Percentiles rank a stretch among this genome's conserved stretches.
Conservation (phyloP, 1,284 basidiomycete species). For the Rhodotorula sp. region DNA sequence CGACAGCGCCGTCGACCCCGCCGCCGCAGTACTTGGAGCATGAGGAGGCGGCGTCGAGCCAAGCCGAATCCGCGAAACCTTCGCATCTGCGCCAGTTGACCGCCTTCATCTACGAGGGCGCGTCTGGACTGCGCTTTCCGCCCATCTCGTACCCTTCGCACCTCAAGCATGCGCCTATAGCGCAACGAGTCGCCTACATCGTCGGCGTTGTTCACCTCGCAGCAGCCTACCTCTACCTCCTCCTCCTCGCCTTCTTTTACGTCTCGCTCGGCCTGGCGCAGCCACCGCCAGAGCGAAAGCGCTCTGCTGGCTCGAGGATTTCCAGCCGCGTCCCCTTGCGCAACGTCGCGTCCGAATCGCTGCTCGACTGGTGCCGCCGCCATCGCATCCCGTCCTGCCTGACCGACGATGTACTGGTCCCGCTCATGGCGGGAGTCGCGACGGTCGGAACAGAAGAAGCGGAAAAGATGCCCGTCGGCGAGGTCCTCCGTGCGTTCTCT, state of each 20-base stretch:
- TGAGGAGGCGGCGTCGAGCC: too few relatives aligned
- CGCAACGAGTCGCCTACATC: slow-evolving; percentile 45
- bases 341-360: slow-evolving; percentile 18
- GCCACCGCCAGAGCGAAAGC: not conserved
- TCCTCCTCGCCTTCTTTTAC: slow-evolving; percentile 58
- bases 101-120: slow-evolving; percentile 36
- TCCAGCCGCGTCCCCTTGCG: not conserved
- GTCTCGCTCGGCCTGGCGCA: slow-evolving; percentile 14
- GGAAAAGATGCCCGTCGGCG: slow-evolving; percentile 61
- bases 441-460: slow-evolving; percentile 61
- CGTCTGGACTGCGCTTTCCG: slow-evolving; percentile 29
- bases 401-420: slow-evolving; percentile 58
- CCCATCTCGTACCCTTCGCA: slow-evolving; percentile 27
- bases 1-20: slow-evolving; percentile 61
- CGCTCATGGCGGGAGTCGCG: slow-evolving; percentile 71
- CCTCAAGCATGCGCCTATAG: slow-evolving; percentile 3
- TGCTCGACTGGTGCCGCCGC: slow-evolving; percentile 13
- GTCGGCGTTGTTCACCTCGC: slow-evolving; percentile 54
- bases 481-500: slow-evolving; percentile 60
- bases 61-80: slow-evolving; percentile 14
- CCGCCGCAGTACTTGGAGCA: slow-evolving; percentile 1
- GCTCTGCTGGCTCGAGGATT: not conserved
- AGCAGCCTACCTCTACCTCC: slow-evolving; percentile 61
- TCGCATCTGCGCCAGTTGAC: slow-evolving; percentile 10
- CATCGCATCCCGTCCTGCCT: slow-evolving; percentile 59